Base-by-base conservation (phyloP, 495 filamentous ascomycete genomes). In the Hamigera avellanea region DNA sequence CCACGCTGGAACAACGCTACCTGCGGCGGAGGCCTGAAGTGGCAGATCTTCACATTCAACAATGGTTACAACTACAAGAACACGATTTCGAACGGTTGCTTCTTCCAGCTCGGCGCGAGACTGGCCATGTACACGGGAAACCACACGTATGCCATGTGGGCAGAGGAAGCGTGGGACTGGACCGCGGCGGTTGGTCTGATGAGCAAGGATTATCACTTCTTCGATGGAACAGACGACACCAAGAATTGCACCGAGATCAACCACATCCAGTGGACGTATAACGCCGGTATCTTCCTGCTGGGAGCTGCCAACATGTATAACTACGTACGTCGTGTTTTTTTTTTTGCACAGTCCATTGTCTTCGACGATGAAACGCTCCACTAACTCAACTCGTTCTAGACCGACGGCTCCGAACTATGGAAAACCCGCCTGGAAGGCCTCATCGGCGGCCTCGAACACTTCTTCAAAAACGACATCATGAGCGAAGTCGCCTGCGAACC, bases 1-100 rank as follows among this genome's bases (percentile, higher is more conserved):
- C 40, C 35, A 12, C 69, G 84, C 8, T 95, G 86, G 86, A 76
- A 93, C 53, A 61, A 55, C 0, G 60, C 62, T 2, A 65, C 62
- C 10, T 91, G 85, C 42, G 64, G 61, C 21, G 85, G 84, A 25
- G 85, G 85, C 4, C 52, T 95, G 32, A 56, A 72, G 13, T 94
- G 87, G 87, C 86, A 94, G 59, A 87, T 93, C 40, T 85, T 81
- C 53, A 70, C 73, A 1, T 80, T 70, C 39, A 87, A 91, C 44
- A 75, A 71, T 33, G 86, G 87, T 0, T 91, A 82, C 39, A 69
- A 78, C 35, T 88, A 89, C 64, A 81, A 88, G 57, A 88, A 85
- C 53, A 67, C 83, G 14, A 83, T 81, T 39, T 81, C 81, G 2
- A 91, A 86, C 34, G 84, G 79, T 3, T 74, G 78, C 38, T 85